These are phyloP conservation scores for Irpex sp. DNA, from an alignment of 1,284 basidiomycete genomes.

Conservation along the genomic window DNA sequence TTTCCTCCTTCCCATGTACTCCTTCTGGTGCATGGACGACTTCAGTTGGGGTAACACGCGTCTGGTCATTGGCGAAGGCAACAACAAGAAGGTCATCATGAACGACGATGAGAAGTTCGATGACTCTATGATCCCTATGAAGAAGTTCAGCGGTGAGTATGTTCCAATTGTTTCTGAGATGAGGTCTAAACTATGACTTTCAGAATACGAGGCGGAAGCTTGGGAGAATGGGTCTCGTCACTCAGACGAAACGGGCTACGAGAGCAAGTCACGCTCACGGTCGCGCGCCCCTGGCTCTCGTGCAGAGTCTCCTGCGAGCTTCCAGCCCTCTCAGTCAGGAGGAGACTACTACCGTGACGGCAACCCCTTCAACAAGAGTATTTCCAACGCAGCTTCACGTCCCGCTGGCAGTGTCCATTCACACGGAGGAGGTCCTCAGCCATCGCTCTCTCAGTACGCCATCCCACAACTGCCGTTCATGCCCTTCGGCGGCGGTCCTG, in stretches of 20 bases:
- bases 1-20: conserved; percentile 97
- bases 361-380: conserved; percentile 54
- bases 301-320: conserved; percentile 57
- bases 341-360: conserved; percentile 84
- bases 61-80: conserved; percentile 94
- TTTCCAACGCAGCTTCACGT: conserved; percentile 54
- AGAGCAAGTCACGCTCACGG: conserved; percentile 46
- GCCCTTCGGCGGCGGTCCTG: conserved; percentile 57
- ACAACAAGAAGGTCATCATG: conserved; percentile 92
- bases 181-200: conserved; percentile 9
- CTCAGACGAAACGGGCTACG: conserved; percentile 62
- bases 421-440: conserved; percentile 38
- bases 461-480: conserved; percentile 66
- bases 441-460: conserved; percentile 36
- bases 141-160: conserved; percentile 86
- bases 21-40: conserved; percentile 99
- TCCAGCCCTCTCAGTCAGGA: conserved; percentile 65
- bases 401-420: conserved; percentile 60
- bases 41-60: conserved; percentile 98
- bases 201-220: conserved; percentile 88
- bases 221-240: conserved; percentile 82
- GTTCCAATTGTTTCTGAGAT: background rate
- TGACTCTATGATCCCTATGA: conserved; percentile 96
- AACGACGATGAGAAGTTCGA: conserved; percentile 96
- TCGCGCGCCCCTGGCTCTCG: conserved; percentile 49